Base-by-base conservation (phyloP, 768 basidiomycete species). In the Leccinum fibrillosum region DNA sequence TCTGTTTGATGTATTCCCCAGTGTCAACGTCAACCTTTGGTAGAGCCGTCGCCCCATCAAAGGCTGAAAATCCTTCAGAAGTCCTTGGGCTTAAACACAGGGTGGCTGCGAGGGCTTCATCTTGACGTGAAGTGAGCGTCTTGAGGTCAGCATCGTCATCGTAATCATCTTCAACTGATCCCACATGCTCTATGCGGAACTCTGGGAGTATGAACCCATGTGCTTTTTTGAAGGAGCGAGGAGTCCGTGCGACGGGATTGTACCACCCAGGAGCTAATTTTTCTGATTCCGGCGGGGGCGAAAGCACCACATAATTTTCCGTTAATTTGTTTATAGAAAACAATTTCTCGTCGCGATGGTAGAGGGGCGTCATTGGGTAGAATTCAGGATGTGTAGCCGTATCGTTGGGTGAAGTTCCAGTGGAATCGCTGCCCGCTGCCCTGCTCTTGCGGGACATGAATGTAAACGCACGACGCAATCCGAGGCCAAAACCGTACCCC, bases 51-150 rank as follows among this genome's bases (percentile, higher is more conserved):
- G 42, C 52, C 9, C 23, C 26, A 44, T 37, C 58, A 53, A 51
- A 48, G 21, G 52, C 9, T 51, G 54, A 53, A 54, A 48, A 53
- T 19, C 63, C 71, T 63, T 76, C 72, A 15, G 73, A 73, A 5
- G 74, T 81, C 28, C 81, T 75, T 5, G 81, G 81, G 56, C 80
- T 80, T 56, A 82, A 64, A 49, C 69, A 75, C 44, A 80, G 70
- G 4, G 80, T 66, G 2, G 80, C 80, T 30, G 76, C 75, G 28
- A 77, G 76, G 19, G 77, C 45, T 57, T 71, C 72, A 54, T 62
- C 66, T 51, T 66, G 73, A 58, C 68, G 64, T 21, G 71, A 69
- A 19, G 64, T 67, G 28, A 74, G 66, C 17, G 69, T 73, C 52
- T 68, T 69, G 47, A 66, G 62, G 59, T 72, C 74, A 15, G 65